Conservation (phyloP, 305 asterid species). For the Solanum hybrid region DNA sequence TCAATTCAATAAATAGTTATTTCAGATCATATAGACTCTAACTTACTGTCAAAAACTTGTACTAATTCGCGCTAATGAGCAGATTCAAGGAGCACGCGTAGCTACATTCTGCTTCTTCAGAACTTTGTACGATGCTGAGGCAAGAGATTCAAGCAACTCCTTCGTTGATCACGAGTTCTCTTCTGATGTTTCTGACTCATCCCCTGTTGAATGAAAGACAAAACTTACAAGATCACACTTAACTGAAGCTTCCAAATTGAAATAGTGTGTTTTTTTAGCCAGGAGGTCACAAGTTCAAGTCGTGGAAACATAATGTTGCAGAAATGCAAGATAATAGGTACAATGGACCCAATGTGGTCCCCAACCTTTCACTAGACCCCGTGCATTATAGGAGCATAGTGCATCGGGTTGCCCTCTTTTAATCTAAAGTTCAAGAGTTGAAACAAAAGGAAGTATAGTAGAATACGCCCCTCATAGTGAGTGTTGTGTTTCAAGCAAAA, state of each 20-base stretch:
- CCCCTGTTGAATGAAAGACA: neutral
- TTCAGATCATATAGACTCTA: neutral
- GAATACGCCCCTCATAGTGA: neutral
- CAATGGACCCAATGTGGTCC: neutral
- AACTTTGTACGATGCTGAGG: neutral
- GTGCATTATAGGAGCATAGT: neutral
- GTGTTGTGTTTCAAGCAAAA: neutral
- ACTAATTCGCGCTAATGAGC: neutral
- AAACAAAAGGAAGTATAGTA: neutral
- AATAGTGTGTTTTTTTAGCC: neutral
- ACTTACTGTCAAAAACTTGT: neutral
- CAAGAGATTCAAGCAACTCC: neutral
- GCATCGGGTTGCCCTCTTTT: neutral
- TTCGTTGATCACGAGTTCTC: neutral
- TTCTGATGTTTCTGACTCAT: slow-evolving; percentile 7
- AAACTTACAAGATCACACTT: neutral
- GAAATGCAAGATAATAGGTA: neutral
- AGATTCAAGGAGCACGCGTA: neutral
- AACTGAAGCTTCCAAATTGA: neutral
- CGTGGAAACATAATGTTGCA: neutral
- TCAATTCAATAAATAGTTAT: neutral
- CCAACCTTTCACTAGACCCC: neutral
- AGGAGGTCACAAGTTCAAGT: neutral
- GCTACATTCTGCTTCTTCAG: neutral
- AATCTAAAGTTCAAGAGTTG: neutral